Conservation (phyloP, 2,329 filamentous ascomycete genomes). For the Emydomyces testavorans region DNA sequence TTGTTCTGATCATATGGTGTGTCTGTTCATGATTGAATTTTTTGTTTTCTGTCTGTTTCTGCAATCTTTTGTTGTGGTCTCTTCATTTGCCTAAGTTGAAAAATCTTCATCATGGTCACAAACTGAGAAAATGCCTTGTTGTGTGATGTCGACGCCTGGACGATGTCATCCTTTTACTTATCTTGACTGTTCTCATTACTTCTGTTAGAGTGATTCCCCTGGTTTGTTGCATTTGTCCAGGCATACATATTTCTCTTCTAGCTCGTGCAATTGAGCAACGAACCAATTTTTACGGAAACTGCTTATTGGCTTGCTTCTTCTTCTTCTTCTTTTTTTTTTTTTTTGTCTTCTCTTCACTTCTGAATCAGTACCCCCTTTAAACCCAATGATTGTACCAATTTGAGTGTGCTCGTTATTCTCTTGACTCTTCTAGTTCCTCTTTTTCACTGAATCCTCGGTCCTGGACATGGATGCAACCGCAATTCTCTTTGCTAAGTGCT, state of each 20-base stretch:
- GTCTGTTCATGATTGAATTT: neutral
- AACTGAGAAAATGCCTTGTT: neutral
- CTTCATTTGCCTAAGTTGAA: neutral
- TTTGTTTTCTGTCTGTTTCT: constrained; percentile 6
- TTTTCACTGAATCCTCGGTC: neutral
- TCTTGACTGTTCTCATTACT: neutral
- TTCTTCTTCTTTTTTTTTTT: constrained; percentile 15
- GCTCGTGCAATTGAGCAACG: constrained; percentile 7
- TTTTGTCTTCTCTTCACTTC: constrained; percentile 13
- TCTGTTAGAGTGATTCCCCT: constrained; percentile 10
- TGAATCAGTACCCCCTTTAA: neutral
- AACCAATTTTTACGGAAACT: neutral
- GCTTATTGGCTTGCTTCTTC: constrained; percentile 1
- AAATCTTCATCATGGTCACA: neutral
- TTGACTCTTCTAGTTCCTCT: neutral
- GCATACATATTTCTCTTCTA: constrained; percentile 5
- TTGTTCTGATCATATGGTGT: neutral
- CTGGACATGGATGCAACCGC: neutral
- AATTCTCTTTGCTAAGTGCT: neutral
- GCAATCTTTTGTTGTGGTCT: neutral
- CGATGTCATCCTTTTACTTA: neutral
- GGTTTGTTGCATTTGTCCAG: neutral
- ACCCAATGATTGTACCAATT: neutral
- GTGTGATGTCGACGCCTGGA: neutral
- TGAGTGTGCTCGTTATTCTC: neutral